phyloP scores from a whole-genome alignment of 2,329 filamentous ascomycete species.

The Purpureocillium lavendulum region DNA sequence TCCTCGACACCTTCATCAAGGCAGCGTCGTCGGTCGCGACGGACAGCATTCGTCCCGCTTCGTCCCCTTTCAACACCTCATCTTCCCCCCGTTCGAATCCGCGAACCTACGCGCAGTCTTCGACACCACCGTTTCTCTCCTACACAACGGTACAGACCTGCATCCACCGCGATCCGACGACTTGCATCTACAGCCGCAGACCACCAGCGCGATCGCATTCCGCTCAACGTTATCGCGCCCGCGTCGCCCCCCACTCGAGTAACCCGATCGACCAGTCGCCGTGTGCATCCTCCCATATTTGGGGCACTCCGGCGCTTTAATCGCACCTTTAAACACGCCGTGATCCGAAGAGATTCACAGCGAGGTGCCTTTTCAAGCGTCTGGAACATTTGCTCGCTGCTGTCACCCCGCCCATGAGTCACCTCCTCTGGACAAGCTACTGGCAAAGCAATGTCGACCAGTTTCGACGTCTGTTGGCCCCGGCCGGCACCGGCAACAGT shows the following conservation, averaged over 20 bases:
- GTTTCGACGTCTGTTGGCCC: slow-evolving; percentile 82
- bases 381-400: slow-evolving; percentile 19
- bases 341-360: slow-evolving; percentile 76
- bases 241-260: slow-evolving; percentile 8
- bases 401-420: slow-evolving; percentile 65
- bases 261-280: not conserved
- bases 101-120: too few species aligned
- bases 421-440: slow-evolving; percentile 92
- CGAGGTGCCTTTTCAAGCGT: slow-evolving; percentile 66
- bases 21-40: not conserved
- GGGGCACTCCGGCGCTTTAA: slow-evolving; percentile 7
- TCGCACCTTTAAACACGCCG: slow-evolving; percentile 84
- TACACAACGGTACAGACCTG: too few species aligned
- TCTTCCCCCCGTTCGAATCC: too few species aligned
- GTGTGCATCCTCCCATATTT: not conserved
- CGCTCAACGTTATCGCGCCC: too few species aligned
- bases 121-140: too few species aligned
- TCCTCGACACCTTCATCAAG: not conserved
- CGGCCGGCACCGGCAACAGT: slow-evolving; percentile 51
- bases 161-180: too few species aligned
- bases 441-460: slow-evolving; percentile 95
- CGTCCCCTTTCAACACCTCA: not conserved
- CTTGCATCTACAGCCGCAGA: too few species aligned
- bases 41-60: not conserved
- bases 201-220: too few species aligned